A percentile compares a stretch with the other conserved stretches of the same genome.
These are phyloP conservation scores for Mollisia scopiformis DNA, from an alignment of 2,329 filamentous ascomycete genomes.

Conservation along the genomic window DNA sequence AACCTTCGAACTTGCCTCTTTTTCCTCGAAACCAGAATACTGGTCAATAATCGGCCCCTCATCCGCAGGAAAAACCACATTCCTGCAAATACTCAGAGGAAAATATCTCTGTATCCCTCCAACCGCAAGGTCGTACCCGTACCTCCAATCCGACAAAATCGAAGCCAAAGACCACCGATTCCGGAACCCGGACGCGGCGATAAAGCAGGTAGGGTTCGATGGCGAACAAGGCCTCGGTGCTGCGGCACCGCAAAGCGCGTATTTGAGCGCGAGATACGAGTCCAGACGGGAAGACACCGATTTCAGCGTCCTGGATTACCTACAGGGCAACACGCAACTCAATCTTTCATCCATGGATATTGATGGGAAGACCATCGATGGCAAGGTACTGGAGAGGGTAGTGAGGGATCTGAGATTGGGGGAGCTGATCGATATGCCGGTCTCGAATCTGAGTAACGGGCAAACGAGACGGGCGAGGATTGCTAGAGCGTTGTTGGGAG, in stretches of 20 bases:
- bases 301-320: conserved; percentile 79
- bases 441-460: conserved; percentile 90
- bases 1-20: conserved; percentile 69
- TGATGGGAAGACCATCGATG: conserved; percentile 53
- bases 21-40: conserved; percentile 54
- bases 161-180: conserved; percentile 48
- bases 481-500: conserved; percentile 78
- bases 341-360: conserved; percentile 59
- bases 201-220: conserved; percentile 91
- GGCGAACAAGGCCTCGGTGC: conserved; percentile 65
- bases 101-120: conserved; percentile 77
- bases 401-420: conserved; percentile 71
- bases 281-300: conserved; percentile 84
- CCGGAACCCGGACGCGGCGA: conserved; percentile 65
- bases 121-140: conserved; percentile 75
- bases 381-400: conserved; percentile 60
- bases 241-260: conserved; percentile 69
- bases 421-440: conserved; percentile 75
- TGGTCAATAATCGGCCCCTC: conserved; percentile 88
- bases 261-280: conserved; percentile 90
- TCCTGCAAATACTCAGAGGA: conserved; percentile 79
- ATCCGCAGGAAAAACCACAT: conserved; percentile 76
- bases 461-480: conserved; percentile 88
- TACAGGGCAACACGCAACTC: conserved; percentile 80
- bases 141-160: conserved; percentile 64